Conservation (phyloP, 345 rosid genomes). For the Salix dunnii region DNA sequence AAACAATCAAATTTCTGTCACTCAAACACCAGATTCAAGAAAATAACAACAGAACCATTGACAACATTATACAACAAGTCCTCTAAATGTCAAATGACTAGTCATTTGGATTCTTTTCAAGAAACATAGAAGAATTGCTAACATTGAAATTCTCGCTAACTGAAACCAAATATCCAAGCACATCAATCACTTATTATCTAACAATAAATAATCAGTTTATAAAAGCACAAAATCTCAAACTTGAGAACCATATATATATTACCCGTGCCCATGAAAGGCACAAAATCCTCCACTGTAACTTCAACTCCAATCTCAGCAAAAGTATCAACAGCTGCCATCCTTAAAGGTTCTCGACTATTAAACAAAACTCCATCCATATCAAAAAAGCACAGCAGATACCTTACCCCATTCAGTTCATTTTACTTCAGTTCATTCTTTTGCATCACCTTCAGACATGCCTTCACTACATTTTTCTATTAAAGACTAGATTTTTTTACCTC, state of each 20-base stretch:
- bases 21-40: background rate
- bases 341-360: constrained; percentile 83
- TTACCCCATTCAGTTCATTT: constrained; percentile 54
- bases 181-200: background rate
- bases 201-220: background rate
- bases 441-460: constrained; percentile 47
- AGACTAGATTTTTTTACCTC: constrained; percentile 13
- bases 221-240: background rate
- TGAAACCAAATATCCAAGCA: background rate
- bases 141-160: background rate
- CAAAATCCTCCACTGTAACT: constrained; percentile 77
- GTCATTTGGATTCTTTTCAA: background rate
- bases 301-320: constrained; percentile 85
- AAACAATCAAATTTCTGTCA: background rate
- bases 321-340: constrained; percentile 82
- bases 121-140: background rate
- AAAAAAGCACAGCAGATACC: constrained; percentile 79
- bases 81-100: background rate
- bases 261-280: constrained; percentile 92
- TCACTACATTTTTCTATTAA: constrained; percentile 31
- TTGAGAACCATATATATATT: background rate
- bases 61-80: background rate
- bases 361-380: constrained; percentile 96
- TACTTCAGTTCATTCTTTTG: constrained; percentile 23
- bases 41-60: background rate